Conservation (phyloP, 2,329 filamentous ascomycete species). For the Penicillium aurantiogriseum region DNA sequence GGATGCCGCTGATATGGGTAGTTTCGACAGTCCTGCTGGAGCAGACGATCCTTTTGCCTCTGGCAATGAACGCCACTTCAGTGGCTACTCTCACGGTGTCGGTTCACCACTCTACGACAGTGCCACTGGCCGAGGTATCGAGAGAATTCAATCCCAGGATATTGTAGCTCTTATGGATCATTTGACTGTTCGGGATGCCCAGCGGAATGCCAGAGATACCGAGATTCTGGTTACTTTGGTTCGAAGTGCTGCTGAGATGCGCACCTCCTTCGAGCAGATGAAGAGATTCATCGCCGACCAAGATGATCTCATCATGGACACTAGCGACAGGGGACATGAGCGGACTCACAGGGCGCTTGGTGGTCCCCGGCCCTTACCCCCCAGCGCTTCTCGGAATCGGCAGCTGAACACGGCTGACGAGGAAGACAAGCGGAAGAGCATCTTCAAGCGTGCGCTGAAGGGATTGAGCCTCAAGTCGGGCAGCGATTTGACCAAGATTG, state of each 20-base stretch:
- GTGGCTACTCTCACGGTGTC: slow-evolving; percentile 90
- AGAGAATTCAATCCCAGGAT: slow-evolving; percentile 92
- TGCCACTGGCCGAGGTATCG: slow-evolving; percentile 80
- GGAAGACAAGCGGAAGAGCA: slow-evolving; percentile 80
- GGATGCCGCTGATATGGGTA: slow-evolving; percentile 52
- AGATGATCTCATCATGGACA: slow-evolving; percentile 82
- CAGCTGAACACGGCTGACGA: slow-evolving; percentile 52
- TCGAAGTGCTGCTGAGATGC: slow-evolving; percentile 92
- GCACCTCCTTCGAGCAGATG: slow-evolving; percentile 92
- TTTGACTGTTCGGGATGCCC: slow-evolving; percentile 92
- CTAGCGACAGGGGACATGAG: slow-evolving; percentile 84
- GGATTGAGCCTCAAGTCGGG: slow-evolving; percentile 83
- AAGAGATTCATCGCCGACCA: slow-evolving; percentile 88
- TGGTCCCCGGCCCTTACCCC: slow-evolving; percentile 80
- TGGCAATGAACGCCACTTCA: slow-evolving; percentile 64
- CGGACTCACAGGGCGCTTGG: slow-evolving; percentile 79
- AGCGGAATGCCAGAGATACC: slow-evolving; percentile 91
- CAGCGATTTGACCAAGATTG: slow-evolving; percentile 83
- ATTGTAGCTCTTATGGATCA: slow-evolving; percentile 98
- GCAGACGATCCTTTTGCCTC: slow-evolving; percentile 66
- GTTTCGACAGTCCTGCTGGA: slow-evolving; percentile 49
- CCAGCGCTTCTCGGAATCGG: slow-evolving; percentile 59
- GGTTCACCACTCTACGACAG: slow-evolving; percentile 86
- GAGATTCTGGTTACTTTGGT: slow-evolving; percentile 95
- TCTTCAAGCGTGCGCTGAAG: slow-evolving; percentile 93